Percentiles rank a stretch among this genome's conserved stretches.
phyloP scores from a whole-genome alignment of 495 filamentous ascomycete species.

The Penicillium subrubescens region DNA sequence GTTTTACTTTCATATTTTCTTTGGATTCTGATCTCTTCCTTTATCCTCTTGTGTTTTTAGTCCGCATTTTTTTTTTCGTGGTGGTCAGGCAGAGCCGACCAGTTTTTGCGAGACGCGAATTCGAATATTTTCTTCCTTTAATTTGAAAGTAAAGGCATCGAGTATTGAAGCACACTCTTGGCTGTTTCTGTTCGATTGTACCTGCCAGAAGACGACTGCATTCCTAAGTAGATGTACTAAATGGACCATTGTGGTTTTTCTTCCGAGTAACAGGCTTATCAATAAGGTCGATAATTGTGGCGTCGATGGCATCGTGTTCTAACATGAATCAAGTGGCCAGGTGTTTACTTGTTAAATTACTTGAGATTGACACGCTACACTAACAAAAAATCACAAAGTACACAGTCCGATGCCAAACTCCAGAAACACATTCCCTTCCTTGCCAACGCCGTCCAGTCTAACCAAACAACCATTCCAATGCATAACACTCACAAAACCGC shows the following conservation, averaged over 20 bases:
- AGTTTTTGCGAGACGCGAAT: conserved; percentile 12
- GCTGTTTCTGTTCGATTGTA: neutral
- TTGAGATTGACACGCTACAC: neutral
- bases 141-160: neutral
- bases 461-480: neutral
- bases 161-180: neutral
- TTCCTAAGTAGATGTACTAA: neutral
- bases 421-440: neutral
- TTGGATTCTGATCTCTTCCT: conserved; percentile 12
- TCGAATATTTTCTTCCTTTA: neutral
- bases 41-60: conserved; percentile 13
- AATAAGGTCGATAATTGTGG: too few relatives aligned
- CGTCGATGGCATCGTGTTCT: too few relatives aligned
- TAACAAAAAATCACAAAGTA: neutral
- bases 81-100: conserved; percentile 24
- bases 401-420: neutral
- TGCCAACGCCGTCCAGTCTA: neutral
- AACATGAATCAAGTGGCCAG: neutral
- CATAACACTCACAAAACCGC: neutral
- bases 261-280: too few relatives aligned
- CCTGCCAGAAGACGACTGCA: neutral
- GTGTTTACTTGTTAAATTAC: neutral
- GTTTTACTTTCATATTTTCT: conserved; percentile 11
- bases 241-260: neutral
- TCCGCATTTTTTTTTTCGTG: conserved; percentile 11